Evolutionary conservation across 2,329 filamentous ascomycete species (phyloP).

Genomic region (Tolypocladium album): DNA sequence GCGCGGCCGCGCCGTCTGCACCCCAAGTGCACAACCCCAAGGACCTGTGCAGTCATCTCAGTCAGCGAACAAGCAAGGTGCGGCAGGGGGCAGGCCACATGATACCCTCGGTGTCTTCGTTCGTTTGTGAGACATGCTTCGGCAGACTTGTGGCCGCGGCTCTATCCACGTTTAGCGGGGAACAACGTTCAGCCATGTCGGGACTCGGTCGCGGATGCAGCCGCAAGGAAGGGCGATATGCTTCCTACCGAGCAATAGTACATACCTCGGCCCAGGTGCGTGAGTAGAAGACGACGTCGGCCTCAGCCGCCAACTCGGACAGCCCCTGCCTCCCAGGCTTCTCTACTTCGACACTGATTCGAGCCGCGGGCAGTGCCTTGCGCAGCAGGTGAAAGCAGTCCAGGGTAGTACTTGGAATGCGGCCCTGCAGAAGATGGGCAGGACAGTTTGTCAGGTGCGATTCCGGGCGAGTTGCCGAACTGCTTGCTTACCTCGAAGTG

Average conservation of each 20-base stretch:
- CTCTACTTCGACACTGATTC: slow-evolving; percentile 61
- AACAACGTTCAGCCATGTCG: not conserved
- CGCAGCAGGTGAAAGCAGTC: slow-evolving; percentile 49
- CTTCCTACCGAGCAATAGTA: not conserved
- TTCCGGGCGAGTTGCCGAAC: not conserved
- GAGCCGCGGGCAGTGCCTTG: slow-evolving; percentile 27
- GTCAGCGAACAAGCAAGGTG: slow-evolving; percentile 9
- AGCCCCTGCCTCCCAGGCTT: slow-evolving; percentile 55
- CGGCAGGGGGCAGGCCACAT: slow-evolving; percentile 4
- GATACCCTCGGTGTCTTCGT: slow-evolving; percentile 33
- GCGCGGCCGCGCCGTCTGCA: slow-evolving; percentile 30
- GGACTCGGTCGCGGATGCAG: not conserved
- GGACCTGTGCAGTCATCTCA: slow-evolving; percentile 20
- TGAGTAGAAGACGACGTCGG: slow-evolving; percentile 66
- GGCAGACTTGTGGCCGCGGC: slow-evolving; percentile 30
- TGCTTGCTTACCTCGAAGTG: slow-evolving; percentile 54
- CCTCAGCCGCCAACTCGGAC: slow-evolving; percentile 45
- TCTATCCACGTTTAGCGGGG: slow-evolving; percentile 10
- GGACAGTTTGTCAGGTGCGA: not conserved
- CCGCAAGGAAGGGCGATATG: not conserved
- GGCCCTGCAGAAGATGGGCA: slow-evolving; percentile 34
- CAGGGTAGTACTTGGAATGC: slow-evolving; percentile 49
- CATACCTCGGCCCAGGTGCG: slow-evolving; percentile 58
- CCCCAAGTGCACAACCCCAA: slow-evolving; percentile 51
- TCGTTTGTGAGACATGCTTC: slow-evolving; percentile 40